These are phyloP conservation scores for Trypanosomatidae sp. DNA, from an alignment of 208 protist species.

Conservation along the genomic window DNA sequence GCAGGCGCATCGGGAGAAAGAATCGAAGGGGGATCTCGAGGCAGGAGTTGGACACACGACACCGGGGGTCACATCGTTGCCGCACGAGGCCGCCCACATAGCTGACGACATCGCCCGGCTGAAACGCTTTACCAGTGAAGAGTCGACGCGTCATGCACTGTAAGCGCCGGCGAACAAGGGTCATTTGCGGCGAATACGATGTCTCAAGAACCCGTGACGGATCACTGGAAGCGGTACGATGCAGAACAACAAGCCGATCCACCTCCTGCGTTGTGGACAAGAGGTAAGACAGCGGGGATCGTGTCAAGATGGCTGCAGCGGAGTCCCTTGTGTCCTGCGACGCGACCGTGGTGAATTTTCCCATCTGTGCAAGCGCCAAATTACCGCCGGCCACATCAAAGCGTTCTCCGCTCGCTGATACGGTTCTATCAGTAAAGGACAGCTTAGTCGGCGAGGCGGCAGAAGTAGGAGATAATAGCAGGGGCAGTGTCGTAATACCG, in stretches of 20 bases:
- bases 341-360: background rate
- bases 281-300: constrained; percentile 13
- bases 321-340: no score
- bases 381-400: background rate
- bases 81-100: constrained; percentile 73
- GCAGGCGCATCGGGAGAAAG: constrained; percentile 48
- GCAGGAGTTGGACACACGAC: constrained; percentile 57
- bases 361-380: background rate
- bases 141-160: constrained; percentile 54
- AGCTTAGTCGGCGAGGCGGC: background rate
- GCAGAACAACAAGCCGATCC: constrained; percentile 33
- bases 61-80: constrained; percentile 31
- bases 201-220: no score
- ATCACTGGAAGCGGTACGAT: background rate
- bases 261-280: constrained; percentile 27
- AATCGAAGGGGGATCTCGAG: constrained; percentile 68
- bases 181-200: constrained; percentile 17
- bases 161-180: constrained; percentile 29
- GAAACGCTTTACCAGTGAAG: constrained; percentile 74
- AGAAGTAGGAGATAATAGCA: background rate
- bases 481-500: background rate
- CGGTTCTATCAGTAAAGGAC: background rate
- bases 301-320: background rate
- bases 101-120: constrained; percentile 67
- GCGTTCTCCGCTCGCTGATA: background rate